Evolutionary conservation across 768 basidiomycete genomes (phyloP), one percentile per base, ranked within the genome.

Genomic region (Termitomyces sp.): DNA sequence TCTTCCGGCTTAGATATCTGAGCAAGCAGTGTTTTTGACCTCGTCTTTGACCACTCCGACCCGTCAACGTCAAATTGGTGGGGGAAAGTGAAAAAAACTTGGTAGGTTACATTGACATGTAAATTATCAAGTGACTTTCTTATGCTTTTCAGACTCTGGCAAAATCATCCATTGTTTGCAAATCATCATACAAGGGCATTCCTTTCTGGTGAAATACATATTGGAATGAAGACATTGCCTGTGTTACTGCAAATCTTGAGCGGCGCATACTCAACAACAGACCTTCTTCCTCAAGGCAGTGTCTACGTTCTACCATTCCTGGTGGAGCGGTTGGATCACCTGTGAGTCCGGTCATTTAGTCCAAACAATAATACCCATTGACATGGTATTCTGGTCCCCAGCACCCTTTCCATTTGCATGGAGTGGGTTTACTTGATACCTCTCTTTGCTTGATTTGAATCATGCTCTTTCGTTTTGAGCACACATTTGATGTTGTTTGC

Each of bases 121-220:
- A 6, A 32, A 26, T 5, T 3, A 26, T 10, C 35, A 18, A 41
- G 22, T 45, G 2, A 8, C 49, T 28, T 38, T 20, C 11, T 40
- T 14, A 48, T 3, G 9, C n/a, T 36, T 47, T 10, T 11, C 68
- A 92, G 92, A 92, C 33, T 77, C 81, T 4, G 90, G 91, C 10
- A 87, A 93, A 52, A 66, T 85, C 18, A 84, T 95, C 28, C 73
- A 74, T 18, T 95, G 92, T 64, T 84, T 87, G 3, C 85, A 87
- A 62, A 90, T 94, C 11, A 88, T 96, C 30, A 80, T 96, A 95
- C 93, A 0, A 94, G 94, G 8, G 95, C 94, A 0, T 96, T 96
- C 67, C 79, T 96, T 26, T 88, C 88, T 2, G 94, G 91, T 11
- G 91, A 95, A 72, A 92, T 94, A 46, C 93, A 95, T 65, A 90